phyloP scores from a whole-genome alignment of 1,284 basidiomycete genomes.

The Cryptococcus sp. region DNA sequence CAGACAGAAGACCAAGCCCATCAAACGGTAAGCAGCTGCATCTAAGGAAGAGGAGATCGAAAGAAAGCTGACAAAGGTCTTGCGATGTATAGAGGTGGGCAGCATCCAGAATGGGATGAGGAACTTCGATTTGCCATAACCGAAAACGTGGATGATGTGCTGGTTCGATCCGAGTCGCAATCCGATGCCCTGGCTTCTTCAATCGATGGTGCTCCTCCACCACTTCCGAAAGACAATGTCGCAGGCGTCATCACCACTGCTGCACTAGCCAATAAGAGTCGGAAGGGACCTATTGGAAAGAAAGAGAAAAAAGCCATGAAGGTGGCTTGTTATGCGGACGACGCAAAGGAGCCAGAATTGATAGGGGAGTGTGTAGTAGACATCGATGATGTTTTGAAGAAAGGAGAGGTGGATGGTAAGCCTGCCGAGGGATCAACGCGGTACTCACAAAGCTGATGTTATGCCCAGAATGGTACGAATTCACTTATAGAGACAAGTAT shows the following conservation, averaged over 20 bases:
- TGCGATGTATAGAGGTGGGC: conserved; percentile 69
- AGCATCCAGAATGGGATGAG: conserved; percentile 98
- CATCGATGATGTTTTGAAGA: conserved; percentile 84
- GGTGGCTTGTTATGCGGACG: conserved; percentile 90
- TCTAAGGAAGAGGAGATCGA: neutral
- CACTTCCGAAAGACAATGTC: conserved; percentile 13
- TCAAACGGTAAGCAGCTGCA: conserved; percentile 66
- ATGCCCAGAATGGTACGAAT: conserved; percentile 83
- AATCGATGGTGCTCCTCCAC: conserved; percentile 56
- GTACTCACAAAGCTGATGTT: conserved; percentile 1
- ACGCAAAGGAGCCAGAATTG: conserved; percentile 89
- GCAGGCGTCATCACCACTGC: conserved; percentile 47
- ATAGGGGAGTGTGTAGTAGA: conserved; percentile 90
- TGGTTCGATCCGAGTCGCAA: conserved; percentile 56
- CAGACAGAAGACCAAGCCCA: conserved; percentile 80
- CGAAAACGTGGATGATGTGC: conserved; percentile 72
- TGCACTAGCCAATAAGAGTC: conserved; percentile 56
- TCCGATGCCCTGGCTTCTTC: conserved; percentile 60
- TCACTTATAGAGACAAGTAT: conserved; percentile 87
- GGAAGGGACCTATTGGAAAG: conserved; percentile 52
- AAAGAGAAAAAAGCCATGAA: conserved; percentile 64
- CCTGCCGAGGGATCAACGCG: conserved; percentile 10
- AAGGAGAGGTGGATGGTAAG: conserved; percentile 94
- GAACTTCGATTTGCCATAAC: conserved; percentile 90
- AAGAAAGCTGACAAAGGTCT: conserved; percentile 5